Evolutionary conservation across 2,329 filamentous ascomycete species (phyloP), one percentile per base, ranked within the genome.

Genomic region (Monilinia fructicola): DNA sequence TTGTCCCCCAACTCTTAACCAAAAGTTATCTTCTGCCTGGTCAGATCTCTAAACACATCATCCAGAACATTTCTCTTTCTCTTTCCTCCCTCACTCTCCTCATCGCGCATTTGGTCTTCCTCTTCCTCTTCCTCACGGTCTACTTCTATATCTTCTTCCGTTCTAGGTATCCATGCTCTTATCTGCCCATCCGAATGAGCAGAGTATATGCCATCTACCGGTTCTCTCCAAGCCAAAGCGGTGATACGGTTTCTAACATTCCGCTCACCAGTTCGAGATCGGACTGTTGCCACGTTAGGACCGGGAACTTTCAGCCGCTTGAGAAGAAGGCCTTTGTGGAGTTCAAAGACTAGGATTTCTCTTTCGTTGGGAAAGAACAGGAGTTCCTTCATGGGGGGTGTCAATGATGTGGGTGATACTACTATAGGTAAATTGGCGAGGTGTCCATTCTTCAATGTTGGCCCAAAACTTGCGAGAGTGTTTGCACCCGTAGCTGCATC

Each of bases 401-500:
- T 85, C 35, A 89, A 75, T 10, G 84, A 81, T 0, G 81, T 81
- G 0, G 93, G 92, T 0, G 87, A 82, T 11, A 88, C 77, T 65
- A 92, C 78, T 67, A 92, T 86, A 55, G 81, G 82, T 26, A 85
- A 80, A 67, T 83, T 87, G 26, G 84, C 85, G 6, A 89, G 80
- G 71, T 84, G 87, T 71, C 80, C 83, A 76, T 97, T 97, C 72
- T 88, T 89, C 52, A 97, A 83, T 38, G 88, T 83, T 0, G 93
- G 91, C 0, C 93, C 93, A 75, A 97, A 98, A 76, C 90, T 93
- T 0, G 90, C 91, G 7, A 97, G 85, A 0, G 91, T 96, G 77
- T 98, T 97, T 23, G 90, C 90, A 2, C 93, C 92, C 0, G 87
- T 91, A 0, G 83, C 83, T 1, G 90, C 86, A 75, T 97, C 85